Percentiles rank a stretch among this genome's conserved stretches.
Conservation (phyloP, 2,329 filamentous ascomycete genomes). For the Cadophora gregata region DNA sequence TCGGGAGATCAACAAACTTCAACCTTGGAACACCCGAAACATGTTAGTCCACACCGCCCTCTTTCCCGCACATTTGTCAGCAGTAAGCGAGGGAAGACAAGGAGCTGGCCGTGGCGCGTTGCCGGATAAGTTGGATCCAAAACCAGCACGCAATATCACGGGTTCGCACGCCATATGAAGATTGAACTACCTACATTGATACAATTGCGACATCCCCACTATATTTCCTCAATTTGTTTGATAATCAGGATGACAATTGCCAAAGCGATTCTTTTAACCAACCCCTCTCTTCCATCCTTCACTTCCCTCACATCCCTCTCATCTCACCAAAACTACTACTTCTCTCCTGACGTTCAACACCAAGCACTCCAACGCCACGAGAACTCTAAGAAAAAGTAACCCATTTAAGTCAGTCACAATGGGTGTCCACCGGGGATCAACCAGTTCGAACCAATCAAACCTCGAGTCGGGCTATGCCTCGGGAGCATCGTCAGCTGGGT, state of each 20-base stretch:
- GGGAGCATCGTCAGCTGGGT: conserved; percentile 61
- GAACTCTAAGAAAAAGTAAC: neutral
- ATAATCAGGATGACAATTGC: conserved; percentile 9
- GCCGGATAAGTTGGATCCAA: no score
- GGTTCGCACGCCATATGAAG: no score
- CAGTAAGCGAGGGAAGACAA: neutral
- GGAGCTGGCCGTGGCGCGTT: no score
- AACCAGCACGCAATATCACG: neutral
- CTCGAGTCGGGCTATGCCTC: conserved; percentile 86
- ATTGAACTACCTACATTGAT: no score
- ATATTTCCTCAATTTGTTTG: conserved; percentile 6
- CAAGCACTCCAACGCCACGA: neutral
- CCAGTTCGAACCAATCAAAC: conserved; percentile 52
- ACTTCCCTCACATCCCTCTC: neutral
- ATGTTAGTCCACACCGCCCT: neutral
- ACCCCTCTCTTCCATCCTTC: neutral
- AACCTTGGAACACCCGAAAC: no score
- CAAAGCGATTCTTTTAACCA: conserved; percentile 4
- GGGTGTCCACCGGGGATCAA: conserved; percentile 38
- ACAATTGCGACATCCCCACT: neutral
- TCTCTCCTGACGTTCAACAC: neutral
- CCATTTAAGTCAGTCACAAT: conserved; percentile 30
- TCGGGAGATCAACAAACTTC: conserved; percentile 2
- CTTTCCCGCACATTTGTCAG: neutral
- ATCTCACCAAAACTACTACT: neutral